A percentile compares a stretch with the other conserved stretches of the same genome.
Conservation (phyloP, 345 rosid species). For the Balakata baccata region DNA sequence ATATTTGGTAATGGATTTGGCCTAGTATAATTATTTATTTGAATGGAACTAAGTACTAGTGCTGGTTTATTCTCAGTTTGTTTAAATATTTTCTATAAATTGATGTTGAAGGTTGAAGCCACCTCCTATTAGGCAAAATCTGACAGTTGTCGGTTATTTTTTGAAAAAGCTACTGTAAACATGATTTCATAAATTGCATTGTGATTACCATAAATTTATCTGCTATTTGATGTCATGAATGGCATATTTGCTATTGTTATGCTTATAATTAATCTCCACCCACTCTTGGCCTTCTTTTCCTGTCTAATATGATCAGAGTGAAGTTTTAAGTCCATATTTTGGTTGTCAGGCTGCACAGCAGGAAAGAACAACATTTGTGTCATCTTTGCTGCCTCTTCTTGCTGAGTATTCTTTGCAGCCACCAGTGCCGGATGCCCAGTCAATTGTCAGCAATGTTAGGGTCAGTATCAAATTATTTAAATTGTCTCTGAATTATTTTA, state of each 20-base stretch:
- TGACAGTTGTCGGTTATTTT: not conserved
- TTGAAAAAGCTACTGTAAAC: not conserved
- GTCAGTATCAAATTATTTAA: constrained; percentile 38
- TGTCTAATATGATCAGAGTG: not conserved
- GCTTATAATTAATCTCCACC: no score
- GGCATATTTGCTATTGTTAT: no score
- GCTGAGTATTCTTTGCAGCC: constrained; percentile 88
- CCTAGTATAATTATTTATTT: not conserved
- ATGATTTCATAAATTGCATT: not conserved
- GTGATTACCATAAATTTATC: not conserved
- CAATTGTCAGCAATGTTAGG: constrained; percentile 92
- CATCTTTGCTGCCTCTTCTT: constrained; percentile 86
- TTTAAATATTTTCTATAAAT: not conserved
- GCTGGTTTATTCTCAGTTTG: not conserved
- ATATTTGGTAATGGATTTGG: not conserved
- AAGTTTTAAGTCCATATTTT: constrained; percentile 22
- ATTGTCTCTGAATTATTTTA: constrained; percentile 12
- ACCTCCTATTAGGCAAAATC: not conserved
- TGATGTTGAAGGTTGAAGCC: not conserved
- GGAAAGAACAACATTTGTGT: constrained; percentile 86
- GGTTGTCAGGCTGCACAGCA: constrained; percentile 80
- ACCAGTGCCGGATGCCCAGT: constrained; percentile 81
- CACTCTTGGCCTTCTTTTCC: not conserved
- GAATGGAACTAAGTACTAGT: not conserved
- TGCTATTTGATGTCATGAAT: not conserved